phyloP scores from a whole-genome alignment of 2,329 filamentous ascomycete species.

The Ophiocordyceps sinensis region DNA sequence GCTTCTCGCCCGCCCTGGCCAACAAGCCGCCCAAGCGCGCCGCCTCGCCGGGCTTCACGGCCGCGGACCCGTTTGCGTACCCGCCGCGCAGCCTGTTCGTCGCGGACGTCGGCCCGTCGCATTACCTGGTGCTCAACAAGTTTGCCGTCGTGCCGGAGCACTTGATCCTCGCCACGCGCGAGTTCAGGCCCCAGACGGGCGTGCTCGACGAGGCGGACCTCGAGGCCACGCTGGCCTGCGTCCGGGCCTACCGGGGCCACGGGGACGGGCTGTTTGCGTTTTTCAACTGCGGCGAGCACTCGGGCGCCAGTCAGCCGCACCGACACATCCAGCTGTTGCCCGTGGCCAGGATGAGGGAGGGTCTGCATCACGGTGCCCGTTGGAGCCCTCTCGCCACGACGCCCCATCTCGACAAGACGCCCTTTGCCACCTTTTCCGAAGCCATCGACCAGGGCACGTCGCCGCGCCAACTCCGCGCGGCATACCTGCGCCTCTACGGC shows the following conservation, averaged over 20 bases:
- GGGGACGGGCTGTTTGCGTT: slow-evolving; percentile 42
- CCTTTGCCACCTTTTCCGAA: slow-evolving; percentile 31
- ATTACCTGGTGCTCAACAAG: slow-evolving; percentile 60
- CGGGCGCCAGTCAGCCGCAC: slow-evolving; percentile 58
- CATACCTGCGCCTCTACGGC: slow-evolving; percentile 34
- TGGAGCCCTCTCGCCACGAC: slow-evolving; percentile 37
- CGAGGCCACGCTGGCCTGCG: slow-evolving; percentile 44
- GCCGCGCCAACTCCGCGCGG: slow-evolving; percentile 20
- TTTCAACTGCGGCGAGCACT: slow-evolving; percentile 56
- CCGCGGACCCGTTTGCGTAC: slow-evolving; percentile 49
- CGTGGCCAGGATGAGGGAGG: slow-evolving; percentile 45
- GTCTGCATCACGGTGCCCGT: slow-evolving; percentile 16
- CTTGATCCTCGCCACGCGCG: slow-evolving; percentile 55
- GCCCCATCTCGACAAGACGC: slow-evolving; percentile 17
- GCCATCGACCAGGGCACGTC: slow-evolving; percentile 19
- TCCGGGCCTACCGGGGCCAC: slow-evolving; percentile 33
- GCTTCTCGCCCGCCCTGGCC: slow-evolving; percentile 54
- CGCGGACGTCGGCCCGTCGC: slow-evolving; percentile 32
- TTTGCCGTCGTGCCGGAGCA: slow-evolving; percentile 58
- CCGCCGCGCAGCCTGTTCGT: slow-evolving; percentile 40
- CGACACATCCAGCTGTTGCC: slow-evolving; percentile 60
- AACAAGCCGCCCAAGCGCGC: slow-evolving; percentile 43
- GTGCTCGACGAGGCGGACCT: slow-evolving; percentile 47
- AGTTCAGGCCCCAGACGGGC: slow-evolving; percentile 49
- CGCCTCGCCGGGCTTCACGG: slow-evolving; percentile 12